Base-by-base conservation (phyloP, 306 rosid species). In the Cicer cuneatum region DNA sequence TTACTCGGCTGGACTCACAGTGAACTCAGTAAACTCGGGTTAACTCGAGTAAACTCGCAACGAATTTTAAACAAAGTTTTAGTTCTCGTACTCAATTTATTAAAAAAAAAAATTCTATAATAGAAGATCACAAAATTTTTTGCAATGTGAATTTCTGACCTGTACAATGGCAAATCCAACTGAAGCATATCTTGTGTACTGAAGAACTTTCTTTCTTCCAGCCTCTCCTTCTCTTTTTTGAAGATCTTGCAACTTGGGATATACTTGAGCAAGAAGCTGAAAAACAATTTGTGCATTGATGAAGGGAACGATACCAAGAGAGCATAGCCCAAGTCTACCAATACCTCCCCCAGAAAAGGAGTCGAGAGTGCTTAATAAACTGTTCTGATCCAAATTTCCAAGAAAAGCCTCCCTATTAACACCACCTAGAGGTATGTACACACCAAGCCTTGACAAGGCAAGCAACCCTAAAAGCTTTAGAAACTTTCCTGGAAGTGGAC, bases 311-410 rank as follows among this genome's bases (percentile, higher is more conserved):
- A 93, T 89, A 53, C 98, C 97, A 64, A 93, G 94, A 38, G 98
- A 93, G 69, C 98, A 93, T 72, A 93, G 80, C 46, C 96, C 98
- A 38, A 93, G 90, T 81, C 98, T 89, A 59, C 98, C 98, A 75
- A 93, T 89, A 54, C 98, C 98, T 51, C 98, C 97, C 48, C 98
- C 97, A 77, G 98, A 93, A 86, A 93, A 93, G 9, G 98, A 87
- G 83, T 93, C 98, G 70, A 93, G 74, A 66, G 97, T 93, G 82
- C 90, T 82, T 86, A 93, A 86, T 43, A 93, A 86, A 85, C 96
- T 89, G 82, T 88, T 93, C 76, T 87, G 91, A 76, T 91, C 98
- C 86, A 93, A 89, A 83, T 93, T 93, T 65, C 98, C 98, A 52
- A 88, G 80, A 81, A 93, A 93, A 81, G 98, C 98, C 66, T 91